Evolutionary conservation across 352 stramenopile genomes (phyloP), one percentile per base, ranked within the genome.

Genomic region (Globisporangium orthogonon): DNA sequence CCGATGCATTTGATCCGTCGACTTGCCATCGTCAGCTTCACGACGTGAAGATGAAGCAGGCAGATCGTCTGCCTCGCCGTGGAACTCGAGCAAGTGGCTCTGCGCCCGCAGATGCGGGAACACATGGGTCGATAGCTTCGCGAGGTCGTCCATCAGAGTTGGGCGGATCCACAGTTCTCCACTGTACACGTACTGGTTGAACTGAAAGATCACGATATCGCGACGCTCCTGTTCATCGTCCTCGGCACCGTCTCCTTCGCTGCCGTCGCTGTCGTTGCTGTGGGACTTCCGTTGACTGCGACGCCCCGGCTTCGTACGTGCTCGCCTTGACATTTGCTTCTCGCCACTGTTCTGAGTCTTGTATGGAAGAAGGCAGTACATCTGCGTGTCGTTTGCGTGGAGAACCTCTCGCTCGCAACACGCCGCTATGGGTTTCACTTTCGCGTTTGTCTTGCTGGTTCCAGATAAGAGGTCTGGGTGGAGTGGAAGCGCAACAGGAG

Each of bases 101-200:
- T 88, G 75, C 18, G 56, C 56, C 7, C 73, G 71, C n/a, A 88
- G 56, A 2, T 66, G 52, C 15, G 78, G 78, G 11, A 88, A 68
- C 0, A 73, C 70, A 15, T 60, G 46, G 15, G 60, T 55, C 7
- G 61, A 65, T 0, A 86, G 53, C 13, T 69, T 77, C 44, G 57
- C 72, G 31, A 82, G 58, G 45, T 86, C 72, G 37, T 86, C 66
- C 43, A 88, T 29, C 37, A 65, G 56, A 0, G 28, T 50, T 3
- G 56, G 54, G 5, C 58, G 55, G 7, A 86, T 35, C 13, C 56
- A 56, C 14, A 71, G 54, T 6, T 54, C 65, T 2, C 78, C 76
- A 10, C 71, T 60, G 45, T 89, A 89, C 2, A 83, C 59, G 58
- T 73, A 87, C 56, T 85, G 56, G 50, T 86, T 82, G 63, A 89